Conservation (phyloP, 306 rosid species). For the Casuarina glauca region DNA sequence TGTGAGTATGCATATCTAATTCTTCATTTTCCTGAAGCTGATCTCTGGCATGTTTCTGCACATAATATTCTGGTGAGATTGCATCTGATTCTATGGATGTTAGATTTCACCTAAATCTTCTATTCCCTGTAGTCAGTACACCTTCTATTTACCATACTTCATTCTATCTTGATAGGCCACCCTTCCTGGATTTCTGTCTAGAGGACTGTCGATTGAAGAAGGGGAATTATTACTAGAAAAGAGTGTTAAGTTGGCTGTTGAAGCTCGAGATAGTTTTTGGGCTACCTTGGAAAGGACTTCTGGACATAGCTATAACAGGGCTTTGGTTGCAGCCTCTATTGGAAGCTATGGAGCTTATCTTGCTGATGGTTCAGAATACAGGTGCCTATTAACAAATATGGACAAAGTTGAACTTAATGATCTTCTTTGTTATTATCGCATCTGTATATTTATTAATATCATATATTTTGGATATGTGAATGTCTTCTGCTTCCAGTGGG, state of each 20-base stretch:
- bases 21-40: neutral
- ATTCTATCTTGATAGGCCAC: slow-evolving; percentile 53
- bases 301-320: slow-evolving; percentile 48
- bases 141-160: neutral
- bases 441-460: neutral
- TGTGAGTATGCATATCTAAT: neutral
- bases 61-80: neutral
- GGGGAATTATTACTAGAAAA: slow-evolving; percentile 58
- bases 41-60: neutral
- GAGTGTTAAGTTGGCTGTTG: slow-evolving; percentile 77
- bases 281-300: slow-evolving; percentile 40
- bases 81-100: neutral
- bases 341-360: slow-evolving; percentile 97
- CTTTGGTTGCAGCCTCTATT: slow-evolving; percentile 87
- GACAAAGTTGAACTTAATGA: neutral
- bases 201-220: slow-evolving; percentile 65
- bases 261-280: slow-evolving; percentile 86
- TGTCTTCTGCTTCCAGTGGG: slow-evolving; percentile 48
- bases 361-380: slow-evolving; percentile 95
- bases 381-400: slow-evolving; percentile 37
- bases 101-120: neutral
- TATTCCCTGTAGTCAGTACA: neutral
- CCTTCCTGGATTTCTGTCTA: slow-evolving; percentile 72
- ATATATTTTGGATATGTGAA: neutral
- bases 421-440: neutral